Percentiles rank a stretch among this genome's conserved stretches.
Conservation (phyloP, 2,329 filamentous ascomycete species). For the Hypoxylon sp. region DNA sequence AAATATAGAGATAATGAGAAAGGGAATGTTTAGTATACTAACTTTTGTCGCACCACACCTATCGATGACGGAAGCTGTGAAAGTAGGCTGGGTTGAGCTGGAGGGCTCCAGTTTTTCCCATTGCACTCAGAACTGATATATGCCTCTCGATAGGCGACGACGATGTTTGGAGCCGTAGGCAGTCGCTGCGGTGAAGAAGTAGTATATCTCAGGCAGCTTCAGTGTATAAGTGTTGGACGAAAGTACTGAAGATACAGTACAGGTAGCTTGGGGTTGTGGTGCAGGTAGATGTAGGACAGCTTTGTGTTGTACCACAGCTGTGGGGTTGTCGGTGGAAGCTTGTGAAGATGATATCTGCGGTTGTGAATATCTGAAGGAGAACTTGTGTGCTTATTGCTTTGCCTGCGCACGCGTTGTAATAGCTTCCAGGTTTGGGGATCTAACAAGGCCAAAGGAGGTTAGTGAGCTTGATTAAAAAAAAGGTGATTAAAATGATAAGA, state of each 20-base stretch:
- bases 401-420: constrained; percentile 30
- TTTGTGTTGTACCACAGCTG: constrained; percentile 9
- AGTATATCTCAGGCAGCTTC: constrained; percentile 3
- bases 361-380: constrained; percentile 26
- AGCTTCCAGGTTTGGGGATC: constrained; percentile 37
- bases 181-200: neutral
- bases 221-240: constrained; percentile 2
- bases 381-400: constrained; percentile 23
- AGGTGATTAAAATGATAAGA: constrained; percentile 9
- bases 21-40: constrained; percentile 15
- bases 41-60: constrained; percentile 34
- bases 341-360: constrained; percentile 20
- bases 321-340: neutral
- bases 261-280: constrained; percentile 1
- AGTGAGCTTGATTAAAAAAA: constrained; percentile 33
- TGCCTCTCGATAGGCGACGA: constrained; percentile 16
- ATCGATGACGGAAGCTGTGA: constrained; percentile 40
- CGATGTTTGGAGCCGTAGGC: constrained; percentile 9
- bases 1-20: constrained; percentile 5
- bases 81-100: constrained; percentile 36
- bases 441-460: constrained; percentile 35
- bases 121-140: constrained; percentile 31
- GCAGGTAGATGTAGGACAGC: constrained; percentile 16
- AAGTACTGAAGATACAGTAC: neutral
- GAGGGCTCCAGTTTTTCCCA: constrained; percentile 42